phyloP scores from a whole-genome alignment of 768 basidiomycete genomes.

The Trametes coccinea region DNA sequence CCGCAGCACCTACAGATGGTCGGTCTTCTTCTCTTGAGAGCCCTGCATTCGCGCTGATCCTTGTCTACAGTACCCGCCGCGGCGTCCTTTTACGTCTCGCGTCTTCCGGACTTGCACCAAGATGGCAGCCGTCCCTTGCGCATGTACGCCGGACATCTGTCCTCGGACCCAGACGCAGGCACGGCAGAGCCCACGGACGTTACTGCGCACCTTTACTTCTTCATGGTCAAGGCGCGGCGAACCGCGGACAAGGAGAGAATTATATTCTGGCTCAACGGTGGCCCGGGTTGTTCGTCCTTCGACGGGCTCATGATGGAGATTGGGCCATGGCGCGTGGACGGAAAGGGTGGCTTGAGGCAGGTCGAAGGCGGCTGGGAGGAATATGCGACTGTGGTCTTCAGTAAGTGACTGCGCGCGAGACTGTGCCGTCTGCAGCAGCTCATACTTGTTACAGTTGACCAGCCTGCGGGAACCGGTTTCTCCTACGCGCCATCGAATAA shows the following conservation, averaged over 20 bases:
- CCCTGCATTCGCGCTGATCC: not conserved
- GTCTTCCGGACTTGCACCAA: slow-evolving; percentile 75
- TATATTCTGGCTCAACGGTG: slow-evolving; percentile 98
- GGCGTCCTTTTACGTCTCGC: slow-evolving; percentile 80
- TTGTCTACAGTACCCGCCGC: slow-evolving; percentile 63
- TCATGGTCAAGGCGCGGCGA: slow-evolving; percentile 84
- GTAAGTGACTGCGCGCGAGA: slow-evolving; percentile 49
- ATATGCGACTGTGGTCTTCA: slow-evolving; percentile 89
- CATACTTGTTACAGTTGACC: slow-evolving; percentile 69
- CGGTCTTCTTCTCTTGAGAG: not conserved
- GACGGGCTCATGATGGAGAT: slow-evolving; percentile 98
- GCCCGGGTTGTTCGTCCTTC: slow-evolving; percentile 96
- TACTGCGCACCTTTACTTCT: slow-evolving; percentile 82
- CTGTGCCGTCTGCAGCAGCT: not conserved
- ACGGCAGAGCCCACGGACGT: slow-evolving; percentile 56
- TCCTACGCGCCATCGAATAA: slow-evolving; percentile 86
- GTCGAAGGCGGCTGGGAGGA: slow-evolving; percentile 96
- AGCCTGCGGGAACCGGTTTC: slow-evolving; percentile 94
- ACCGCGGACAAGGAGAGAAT: slow-evolving; percentile 87
- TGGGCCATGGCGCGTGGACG: slow-evolving; percentile 87
- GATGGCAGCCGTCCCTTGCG: slow-evolving; percentile 70
- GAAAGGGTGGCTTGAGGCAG: slow-evolving; percentile 67
- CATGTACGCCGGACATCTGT: slow-evolving; percentile 82
- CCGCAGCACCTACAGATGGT: slow-evolving; percentile 34
- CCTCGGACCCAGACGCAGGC: slow-evolving; percentile 68